Evolutionary conservation across 1,284 basidiomycete genomes (phyloP), one percentile per base, ranked within the genome.

Genomic region (Boletus hoseneyae): DNA sequence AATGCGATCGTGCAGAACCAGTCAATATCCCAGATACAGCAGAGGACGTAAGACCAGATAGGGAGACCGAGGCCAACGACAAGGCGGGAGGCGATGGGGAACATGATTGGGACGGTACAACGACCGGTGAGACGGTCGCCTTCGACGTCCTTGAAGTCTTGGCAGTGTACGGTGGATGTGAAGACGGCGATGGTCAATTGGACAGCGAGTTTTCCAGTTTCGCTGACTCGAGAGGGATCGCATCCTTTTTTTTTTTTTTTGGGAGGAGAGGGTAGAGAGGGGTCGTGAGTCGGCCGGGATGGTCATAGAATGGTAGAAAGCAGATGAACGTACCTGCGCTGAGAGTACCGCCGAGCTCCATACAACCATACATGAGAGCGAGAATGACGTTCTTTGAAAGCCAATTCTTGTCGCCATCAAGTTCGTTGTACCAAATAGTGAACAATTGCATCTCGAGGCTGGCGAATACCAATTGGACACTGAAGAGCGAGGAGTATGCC

Each of bases 91-190:
- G 55, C 13, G 16, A 57, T n/a, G 0, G 72, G 72, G 48, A 63
- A 61, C 30, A 66, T 55, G 35, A 71, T 68, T 2, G 73, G 71
- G 13, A 74, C 55, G 1, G 71, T 74, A 1, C 48, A 29, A 0
- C 73, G 65, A 1, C 69, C 69, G 0, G 60, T 61, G 35, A 62
- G 7, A 6, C 50, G 50, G 39, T 75, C 73, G 1, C 72, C 72
- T 3, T 62, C 57, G 11, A 62, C 51, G 49, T 74, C 72, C 25
- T 68, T 64, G 49, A 75, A 75, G 51, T 74, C 72, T 51, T 75
- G 73, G 8, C 70, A 64, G 32, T 75, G 72, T 6, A 73, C 67
- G 0, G 73, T 74, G 0, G 70, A 70, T 1, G 65, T 41, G 32
- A 66, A 66, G 21, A 63, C 57, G 0, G 58, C 54, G 5, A 65